Base-by-base conservation (phyloP, 169 alveolate species). In the Cryptosporidium xiaoi region DNA sequence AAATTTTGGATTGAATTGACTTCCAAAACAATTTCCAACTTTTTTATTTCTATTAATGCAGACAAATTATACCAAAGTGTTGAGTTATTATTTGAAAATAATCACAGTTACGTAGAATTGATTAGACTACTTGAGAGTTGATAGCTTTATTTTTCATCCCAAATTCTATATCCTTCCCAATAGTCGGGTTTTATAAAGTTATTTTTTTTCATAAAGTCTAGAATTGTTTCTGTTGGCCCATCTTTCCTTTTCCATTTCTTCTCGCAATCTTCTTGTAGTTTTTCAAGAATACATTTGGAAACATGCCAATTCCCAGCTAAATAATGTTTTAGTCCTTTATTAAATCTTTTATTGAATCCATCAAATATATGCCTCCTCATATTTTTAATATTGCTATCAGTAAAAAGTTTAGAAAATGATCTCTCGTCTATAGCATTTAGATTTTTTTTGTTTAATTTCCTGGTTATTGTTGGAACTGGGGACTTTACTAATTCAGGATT, bases 151-250 rank as follows among this genome's bases (percentile, higher is more conserved):
- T 77, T 77, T 46, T 77, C 71, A 24, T 77, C 87, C 87, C 87
- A 77, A 20, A 60, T 36, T 65, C 98, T 82, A 64, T 83, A 95
- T 12, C 98, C 98, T 64, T 91, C 91, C 98, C 98, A 96, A 83
- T 93, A 92, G 33, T 53, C 67, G 13, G 97, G 97, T 33, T 97
- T 91, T 65, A 60, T 82, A 84, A 64, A 92, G 69, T 91, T 90
- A 64, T 71, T 48, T 64, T 91, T 83, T 48, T 82, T 83, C 92
- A 96, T 94, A 77, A 90, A 94, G 33, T 91, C 65, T 51, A 93
- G 82, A 51, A 96, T 82, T n/a, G 94, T 90, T 46, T 82, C 60
- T 62, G 96, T 83, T 29, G 97, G 96, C 29, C 96, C 96, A 90
- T 94, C 95, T 40, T 44, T 40, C 82, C 12, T 65, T 48, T 24